Percentiles rank a stretch among this genome's conserved stretches.
Conservation (phyloP, 768 basidiomycete species). For the Tricholoma hemisulphureum region DNA sequence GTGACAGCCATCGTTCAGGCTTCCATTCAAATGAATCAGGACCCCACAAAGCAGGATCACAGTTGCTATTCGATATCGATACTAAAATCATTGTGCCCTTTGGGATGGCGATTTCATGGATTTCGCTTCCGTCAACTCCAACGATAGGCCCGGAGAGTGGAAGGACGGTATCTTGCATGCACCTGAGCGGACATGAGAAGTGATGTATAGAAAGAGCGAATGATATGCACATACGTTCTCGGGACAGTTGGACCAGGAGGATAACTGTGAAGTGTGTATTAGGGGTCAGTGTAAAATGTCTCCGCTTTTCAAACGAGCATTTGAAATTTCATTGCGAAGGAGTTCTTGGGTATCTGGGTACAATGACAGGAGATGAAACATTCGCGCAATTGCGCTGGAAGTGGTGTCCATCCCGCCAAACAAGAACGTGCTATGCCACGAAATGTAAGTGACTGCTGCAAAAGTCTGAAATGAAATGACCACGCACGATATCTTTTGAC, state of each 20-base stretch:
- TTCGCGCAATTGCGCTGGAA: constrained; percentile 36
- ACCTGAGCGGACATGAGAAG: too few relatives aligned
- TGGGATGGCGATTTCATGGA: constrained; percentile 37
- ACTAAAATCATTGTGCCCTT: constrained; percentile 38
- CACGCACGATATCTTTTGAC: too few relatives aligned
- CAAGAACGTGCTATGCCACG: constrained; percentile 27
- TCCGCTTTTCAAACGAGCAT: constrained; percentile 19
- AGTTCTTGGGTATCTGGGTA: constrained; percentile 31
- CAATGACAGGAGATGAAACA: constrained; percentile 33
- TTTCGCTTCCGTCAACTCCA: constrained; percentile 34
- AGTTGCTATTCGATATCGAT: constrained; percentile 38
- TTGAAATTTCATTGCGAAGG: constrained; percentile 34
- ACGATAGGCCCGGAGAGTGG: constrained; percentile 41
- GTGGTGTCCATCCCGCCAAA: constrained; percentile 47
- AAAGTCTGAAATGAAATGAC: too few relatives aligned
- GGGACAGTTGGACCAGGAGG: too few relatives aligned
- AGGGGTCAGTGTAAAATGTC: too few relatives aligned
- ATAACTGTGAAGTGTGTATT: too few relatives aligned
- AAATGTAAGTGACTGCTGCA: too few relatives aligned
- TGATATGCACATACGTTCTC: not conserved
- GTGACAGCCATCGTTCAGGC: constrained; percentile 40
- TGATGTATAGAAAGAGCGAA: too few relatives aligned
- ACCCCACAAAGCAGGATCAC: constrained; percentile 43
- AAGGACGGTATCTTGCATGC: constrained; percentile 37
- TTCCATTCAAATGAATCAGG: constrained; percentile 39